phyloP scores from a whole-genome alignment of 2,329 filamentous ascomycete genomes.

The Ramularia endophylla region DNA sequence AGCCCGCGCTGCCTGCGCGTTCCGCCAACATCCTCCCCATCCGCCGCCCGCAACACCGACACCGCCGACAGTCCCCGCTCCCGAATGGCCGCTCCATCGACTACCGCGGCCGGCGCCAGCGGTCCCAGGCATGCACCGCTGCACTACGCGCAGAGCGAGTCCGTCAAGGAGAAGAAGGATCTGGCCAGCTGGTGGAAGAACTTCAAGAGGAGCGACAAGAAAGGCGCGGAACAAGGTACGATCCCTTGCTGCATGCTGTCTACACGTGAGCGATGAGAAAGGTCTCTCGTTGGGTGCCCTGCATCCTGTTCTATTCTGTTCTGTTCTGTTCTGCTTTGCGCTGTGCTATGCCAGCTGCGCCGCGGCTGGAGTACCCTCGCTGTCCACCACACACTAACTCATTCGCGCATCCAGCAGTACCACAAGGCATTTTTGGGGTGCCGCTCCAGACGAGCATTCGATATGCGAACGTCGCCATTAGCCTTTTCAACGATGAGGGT shows the following conservation, averaged over 20 bases:
- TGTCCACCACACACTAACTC: not conserved
- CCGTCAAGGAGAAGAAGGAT: slow-evolving; percentile 78
- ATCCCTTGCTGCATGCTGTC: slow-evolving; percentile 4
- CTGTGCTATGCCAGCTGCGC: too few relatives aligned
- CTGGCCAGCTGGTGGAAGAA: slow-evolving; percentile 96
- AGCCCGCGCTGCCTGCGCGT: slow-evolving; percentile 1
- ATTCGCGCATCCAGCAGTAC: slow-evolving; percentile 23
- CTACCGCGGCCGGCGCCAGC: slow-evolving; percentile 38
- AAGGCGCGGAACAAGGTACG: slow-evolving; percentile 60
- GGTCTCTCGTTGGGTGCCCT: too few relatives aligned
- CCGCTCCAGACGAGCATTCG: slow-evolving; percentile 90
- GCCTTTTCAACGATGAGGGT: slow-evolving; percentile 83
- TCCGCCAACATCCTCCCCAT: slow-evolving; percentile 1
- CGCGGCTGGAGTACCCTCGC: too few relatives aligned
- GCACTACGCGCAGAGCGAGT: slow-evolving; percentile 48
- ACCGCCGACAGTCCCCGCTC: slow-evolving; percentile 32
- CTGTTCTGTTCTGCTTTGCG: too few relatives aligned
- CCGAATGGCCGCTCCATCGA: slow-evolving; percentile 34
- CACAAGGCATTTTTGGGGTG: slow-evolving; percentile 85
- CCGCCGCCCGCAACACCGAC: slow-evolving; percentile 1
- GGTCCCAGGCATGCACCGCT: slow-evolving; percentile 38
- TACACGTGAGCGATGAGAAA: too few relatives aligned
- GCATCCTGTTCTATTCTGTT: too few relatives aligned
- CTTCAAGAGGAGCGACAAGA: slow-evolving; percentile 66
- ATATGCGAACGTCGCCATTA: slow-evolving; percentile 98